These are phyloP conservation scores for Mycosphaerella sp. DNA, from an alignment of 2,329 filamentous ascomycete species.

Conservation along the genomic window DNA sequence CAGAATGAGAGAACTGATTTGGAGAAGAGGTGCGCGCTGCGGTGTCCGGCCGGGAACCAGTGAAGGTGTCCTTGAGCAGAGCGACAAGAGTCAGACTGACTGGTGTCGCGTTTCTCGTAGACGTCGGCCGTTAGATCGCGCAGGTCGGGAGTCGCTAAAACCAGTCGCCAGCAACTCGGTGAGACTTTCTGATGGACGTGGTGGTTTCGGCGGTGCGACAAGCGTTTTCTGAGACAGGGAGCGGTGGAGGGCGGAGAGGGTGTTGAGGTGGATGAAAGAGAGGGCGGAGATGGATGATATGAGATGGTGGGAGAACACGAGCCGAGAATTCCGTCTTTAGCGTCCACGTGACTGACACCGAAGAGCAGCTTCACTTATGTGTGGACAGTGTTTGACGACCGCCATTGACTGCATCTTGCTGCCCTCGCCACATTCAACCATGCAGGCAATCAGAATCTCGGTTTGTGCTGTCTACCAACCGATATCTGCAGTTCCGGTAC, in stretches of 20 bases:
- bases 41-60: conserved; percentile 45
- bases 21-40: conserved; percentile 17
- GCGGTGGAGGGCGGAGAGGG: conserved; percentile 16
- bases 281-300: conserved; percentile 8
- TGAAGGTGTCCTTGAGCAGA: conserved; percentile 54
- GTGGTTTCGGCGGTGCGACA: conserved; percentile 13
- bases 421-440: conserved; percentile 28
- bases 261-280: conserved; percentile 18
- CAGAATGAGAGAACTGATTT: conserved; percentile 14
- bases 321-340: not conserved
- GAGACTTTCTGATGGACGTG: conserved; percentile 1
- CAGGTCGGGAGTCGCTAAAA: conserved; percentile 24
- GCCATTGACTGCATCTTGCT: not conserved
- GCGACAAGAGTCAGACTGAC: conserved; percentile 15
- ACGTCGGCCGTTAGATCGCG: conserved; percentile 28
- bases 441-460: conserved; percentile 58
- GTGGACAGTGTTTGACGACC: not conserved
- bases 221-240: conserved; percentile 26
- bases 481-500: conserved; percentile 27
- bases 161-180: conserved; percentile 23
- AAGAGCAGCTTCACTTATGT: not conserved
- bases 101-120: conserved; percentile 27
- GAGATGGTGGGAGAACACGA: not conserved
- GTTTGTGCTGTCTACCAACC: conserved; percentile 35
- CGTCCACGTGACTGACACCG: not conserved